phyloP scores from a whole-genome alignment of 202 grass and related monocot genomes.

The Brachypodium distachyon region DNA sequence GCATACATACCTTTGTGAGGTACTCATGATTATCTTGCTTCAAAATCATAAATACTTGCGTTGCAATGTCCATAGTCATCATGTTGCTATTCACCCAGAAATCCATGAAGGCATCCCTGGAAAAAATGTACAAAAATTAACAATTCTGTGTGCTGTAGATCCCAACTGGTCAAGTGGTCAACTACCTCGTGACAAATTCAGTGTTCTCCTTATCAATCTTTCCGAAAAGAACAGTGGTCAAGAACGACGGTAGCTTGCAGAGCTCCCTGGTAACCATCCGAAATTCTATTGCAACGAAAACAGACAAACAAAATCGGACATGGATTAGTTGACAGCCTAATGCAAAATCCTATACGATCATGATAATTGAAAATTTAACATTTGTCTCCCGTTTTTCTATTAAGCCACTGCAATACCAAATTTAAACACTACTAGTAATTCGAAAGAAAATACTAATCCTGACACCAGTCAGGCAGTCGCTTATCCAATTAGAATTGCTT shows the following conservation, averaged over 20 bases:
- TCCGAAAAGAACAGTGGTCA: conserved; percentile 62
- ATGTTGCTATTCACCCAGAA: conserved; percentile 92
- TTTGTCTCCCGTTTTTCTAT: not conserved
- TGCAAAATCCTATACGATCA: not conserved
- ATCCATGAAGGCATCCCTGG: conserved; percentile 80
- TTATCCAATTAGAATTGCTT: not conserved
- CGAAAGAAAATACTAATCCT: not conserved
- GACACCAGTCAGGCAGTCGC: not conserved
- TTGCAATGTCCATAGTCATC: conserved; percentile 71
- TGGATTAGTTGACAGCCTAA: conserved; percentile 2
- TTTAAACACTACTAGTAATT: not conserved
- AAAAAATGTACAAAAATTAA: conserved; percentile 22
- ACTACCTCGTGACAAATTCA: conserved; percentile 63
- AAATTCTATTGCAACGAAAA: conserved; percentile 47
- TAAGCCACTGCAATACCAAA: not conserved
- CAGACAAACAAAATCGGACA: not conserved
- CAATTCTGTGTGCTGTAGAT: not conserved
- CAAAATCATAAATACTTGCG: conserved; percentile 76
- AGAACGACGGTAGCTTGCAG: conserved; percentile 90
- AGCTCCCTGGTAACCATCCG: conserved; percentile 91
- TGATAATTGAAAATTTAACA: not conserved
- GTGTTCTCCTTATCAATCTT: conserved; percentile 67
- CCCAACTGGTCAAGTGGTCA: not conserved
- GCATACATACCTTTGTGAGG: conserved; percentile 60
- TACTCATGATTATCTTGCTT: conserved; percentile 60